phyloP scores from a whole-genome alignment of 331 rosid species.

The Spiraea crenata region DNA sequence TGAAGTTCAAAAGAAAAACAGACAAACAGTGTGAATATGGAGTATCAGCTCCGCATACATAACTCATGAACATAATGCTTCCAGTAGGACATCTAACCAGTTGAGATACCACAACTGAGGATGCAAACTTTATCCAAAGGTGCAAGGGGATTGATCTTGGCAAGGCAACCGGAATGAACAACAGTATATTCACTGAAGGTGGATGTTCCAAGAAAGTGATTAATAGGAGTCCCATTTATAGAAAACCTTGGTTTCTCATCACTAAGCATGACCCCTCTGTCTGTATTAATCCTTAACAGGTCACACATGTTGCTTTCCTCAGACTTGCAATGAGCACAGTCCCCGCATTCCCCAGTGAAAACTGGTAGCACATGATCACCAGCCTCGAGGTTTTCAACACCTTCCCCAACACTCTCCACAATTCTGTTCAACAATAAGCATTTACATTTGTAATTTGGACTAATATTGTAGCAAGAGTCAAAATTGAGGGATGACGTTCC shows the following conservation, averaged over 20 bases:
- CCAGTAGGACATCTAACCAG: conserved; percentile 22
- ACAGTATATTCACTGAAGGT: conserved; percentile 44
- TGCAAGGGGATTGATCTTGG: conserved; percentile 34
- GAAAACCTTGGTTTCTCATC: conserved; percentile 39
- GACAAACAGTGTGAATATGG: background rate
- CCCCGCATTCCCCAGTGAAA: conserved; percentile 41
- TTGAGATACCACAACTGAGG: conserved; percentile 40
- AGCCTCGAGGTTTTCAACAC: conserved; percentile 23
- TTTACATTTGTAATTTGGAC: background rate
- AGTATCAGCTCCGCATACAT: background rate
- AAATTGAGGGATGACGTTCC: too few species aligned
- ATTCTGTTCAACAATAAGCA: conserved; percentile 16
- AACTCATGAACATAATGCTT: background rate
- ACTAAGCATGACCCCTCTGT: conserved; percentile 29
- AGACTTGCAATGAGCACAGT: conserved; percentile 39
- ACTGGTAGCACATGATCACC: conserved; percentile 42
- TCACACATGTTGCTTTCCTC: conserved; percentile 44
- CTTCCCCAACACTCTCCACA: conserved; percentile 44
- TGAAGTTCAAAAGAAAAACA: conserved; percentile 3
- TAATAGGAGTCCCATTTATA: conserved; percentile 28
- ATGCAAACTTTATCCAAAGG: conserved; percentile 39
- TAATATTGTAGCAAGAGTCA: background rate
- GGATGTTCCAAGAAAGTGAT: conserved; percentile 37
- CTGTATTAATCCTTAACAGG: conserved; percentile 27
- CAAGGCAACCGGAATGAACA: conserved; percentile 34